A percentile compares a stretch with the other conserved stretches of the same genome.
Conservation (phyloP, 805 yeast genomes). For the Yarrowia sp. region DNA sequence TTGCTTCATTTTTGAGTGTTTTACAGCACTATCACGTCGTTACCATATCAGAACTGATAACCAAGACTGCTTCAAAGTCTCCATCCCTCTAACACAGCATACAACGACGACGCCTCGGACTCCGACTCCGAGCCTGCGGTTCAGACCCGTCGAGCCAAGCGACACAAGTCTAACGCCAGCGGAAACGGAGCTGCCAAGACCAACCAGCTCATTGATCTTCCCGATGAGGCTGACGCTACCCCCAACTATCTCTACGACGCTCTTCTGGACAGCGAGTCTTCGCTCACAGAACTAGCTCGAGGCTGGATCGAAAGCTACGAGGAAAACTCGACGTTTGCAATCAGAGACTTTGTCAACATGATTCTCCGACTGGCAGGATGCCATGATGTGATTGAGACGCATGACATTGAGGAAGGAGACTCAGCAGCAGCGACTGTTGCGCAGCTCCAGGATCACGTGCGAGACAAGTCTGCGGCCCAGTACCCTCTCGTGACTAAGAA, state of each 20-base stretch:
- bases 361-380: conserved; percentile 77
- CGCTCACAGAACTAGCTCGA: conserved; percentile 61
- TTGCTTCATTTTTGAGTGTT: too few species aligned
- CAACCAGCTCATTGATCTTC: conserved; percentile 28
- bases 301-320: conserved; percentile 65
- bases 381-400: conserved; percentile 67
- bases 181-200: conserved; percentile 5
- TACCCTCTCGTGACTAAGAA: conserved; percentile 68
- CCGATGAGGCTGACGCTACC: conserved; percentile 33
- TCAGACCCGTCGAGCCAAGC: conserved; percentile 13
- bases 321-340: conserved; percentile 55
- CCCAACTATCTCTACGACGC: conserved; percentile 51
- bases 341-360: conserved; percentile 71
- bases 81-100: conserved; percentile 7
- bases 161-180: conserved; percentile 21
- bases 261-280: conserved; percentile 56
- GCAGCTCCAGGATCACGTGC: conserved; percentile 69
- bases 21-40: too few species aligned
- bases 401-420: conserved; percentile 74
- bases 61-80: too few species aligned
- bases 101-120: conserved; percentile 26
- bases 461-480: conserved; percentile 68
- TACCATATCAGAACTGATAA: too few species aligned
- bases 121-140: conserved; percentile 9
- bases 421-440: conserved; percentile 75